Conservation (phyloP, 768 basidiomycete genomes). For the Boletus reticuloceps region DNA sequence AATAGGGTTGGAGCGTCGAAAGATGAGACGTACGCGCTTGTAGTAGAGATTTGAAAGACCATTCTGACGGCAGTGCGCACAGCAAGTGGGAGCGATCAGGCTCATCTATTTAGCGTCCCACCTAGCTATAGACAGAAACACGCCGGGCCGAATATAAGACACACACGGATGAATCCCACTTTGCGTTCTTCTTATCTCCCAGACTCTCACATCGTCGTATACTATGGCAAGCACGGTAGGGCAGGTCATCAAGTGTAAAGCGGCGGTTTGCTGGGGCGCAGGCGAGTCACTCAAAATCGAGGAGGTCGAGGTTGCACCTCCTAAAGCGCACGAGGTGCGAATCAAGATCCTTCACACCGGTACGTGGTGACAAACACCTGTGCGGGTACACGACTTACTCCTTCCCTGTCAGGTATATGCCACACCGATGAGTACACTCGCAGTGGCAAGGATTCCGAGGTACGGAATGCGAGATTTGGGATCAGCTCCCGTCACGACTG, state of each 20-base stretch:
- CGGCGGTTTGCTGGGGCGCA: slow-evolving; percentile 94
- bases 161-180: slow-evolving; percentile 5
- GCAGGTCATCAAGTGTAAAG: slow-evolving; percentile 81
- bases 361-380: slow-evolving; percentile 26
- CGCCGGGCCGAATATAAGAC: background rate
- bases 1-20: background rate
- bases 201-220: slow-evolving; percentile 20
- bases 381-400: slow-evolving; percentile 3
- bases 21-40: slow-evolving; percentile 63
- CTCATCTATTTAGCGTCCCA: background rate
- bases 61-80: slow-evolving; percentile 31
- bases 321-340: slow-evolving; percentile 85
- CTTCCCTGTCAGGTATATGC: slow-evolving; percentile 68
- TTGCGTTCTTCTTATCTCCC: slow-evolving; percentile 11
- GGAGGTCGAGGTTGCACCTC: slow-evolving; percentile 92
- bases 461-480: slow-evolving; percentile 28
- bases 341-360: slow-evolving; percentile 93
- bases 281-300: slow-evolving; percentile 84
- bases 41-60: slow-evolving; percentile 87
- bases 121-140: too few species aligned
- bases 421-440: slow-evolving; percentile 98
- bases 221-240: slow-evolving; percentile 75
- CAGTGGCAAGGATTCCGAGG: slow-evolving; percentile 95
- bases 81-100: background rate
- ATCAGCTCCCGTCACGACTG: background rate